Base-by-base conservation (phyloP, 2,329 filamentous ascomycete species). In the Chrysoporthe austroafricana region DNA sequence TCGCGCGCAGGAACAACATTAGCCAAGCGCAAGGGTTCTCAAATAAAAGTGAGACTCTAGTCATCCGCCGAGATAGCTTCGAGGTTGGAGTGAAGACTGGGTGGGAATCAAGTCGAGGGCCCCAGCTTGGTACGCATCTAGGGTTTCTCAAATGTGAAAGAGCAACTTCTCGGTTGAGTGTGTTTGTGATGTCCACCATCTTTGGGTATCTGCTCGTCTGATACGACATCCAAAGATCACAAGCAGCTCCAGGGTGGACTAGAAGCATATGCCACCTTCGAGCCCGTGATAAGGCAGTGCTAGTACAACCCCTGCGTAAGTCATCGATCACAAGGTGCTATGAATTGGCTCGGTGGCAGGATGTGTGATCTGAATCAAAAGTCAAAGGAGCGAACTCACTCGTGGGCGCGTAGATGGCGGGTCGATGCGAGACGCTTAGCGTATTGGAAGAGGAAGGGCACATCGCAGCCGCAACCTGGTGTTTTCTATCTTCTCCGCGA, bases 401-500 rank as follows among this genome's bases (percentile, higher is more conserved):
- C 50, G 26, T 54, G 32, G 11, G 50, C 26, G 21, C 21, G 50
- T 21, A 54, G 13, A 26, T 54, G 21, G 50, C 26, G 26, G 50
- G 50, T 7, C 50, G 50, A 32, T 54, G 50, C 50, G 14, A 54
- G 50, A 43, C n/a, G 11, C 36, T 16, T n/a, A 54, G 14, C 57
- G 36, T 60, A 43, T 42, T n/a, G n/a, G n/a, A 26, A 43, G 57
- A 14, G 39, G n/a, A 18, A 60, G 36, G 36, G n/a, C 4, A 4
- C n/a, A 26, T 43, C 14, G n/a, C 3, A 26, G 8, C 39, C 39
- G 7, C 21, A 44, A 7, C 14, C 11, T 61, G 42, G 7, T 34
- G 43, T 46, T 61, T 26, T 56, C 54, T 59, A 69, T 42, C 70
- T 67, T 64, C 72, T 72, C 65, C 72, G 67, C 32, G 52, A 42